Evolutionary conservation across 2,329 filamentous ascomycete species (phyloP).

Genomic region (Colletotrichum acutatum): DNA sequence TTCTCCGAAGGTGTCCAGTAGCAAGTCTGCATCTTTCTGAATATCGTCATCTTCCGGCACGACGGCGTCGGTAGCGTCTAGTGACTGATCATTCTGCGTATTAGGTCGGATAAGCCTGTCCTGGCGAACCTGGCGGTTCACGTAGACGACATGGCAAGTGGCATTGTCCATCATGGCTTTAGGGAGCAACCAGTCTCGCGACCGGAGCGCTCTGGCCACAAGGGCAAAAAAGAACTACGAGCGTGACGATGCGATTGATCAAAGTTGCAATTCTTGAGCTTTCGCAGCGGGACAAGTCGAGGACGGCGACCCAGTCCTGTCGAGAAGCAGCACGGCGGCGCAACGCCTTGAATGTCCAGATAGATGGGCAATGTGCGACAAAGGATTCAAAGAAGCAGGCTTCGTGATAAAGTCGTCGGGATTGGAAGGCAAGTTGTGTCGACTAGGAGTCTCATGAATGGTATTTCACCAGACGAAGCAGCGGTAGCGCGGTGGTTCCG

Average conservation of each 20-base stretch:
- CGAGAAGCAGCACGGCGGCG: conserved; percentile 10
- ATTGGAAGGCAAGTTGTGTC: conserved; percentile 13
- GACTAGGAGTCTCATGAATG: conserved; percentile 20
- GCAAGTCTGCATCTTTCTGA: conserved; percentile 57
- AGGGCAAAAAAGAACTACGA: conserved; percentile 37
- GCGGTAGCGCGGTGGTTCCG: conserved; percentile 11
- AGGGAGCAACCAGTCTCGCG: conserved; percentile 69
- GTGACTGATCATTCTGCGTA: conserved; percentile 37
- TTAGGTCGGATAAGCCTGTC: conserved; percentile 54
- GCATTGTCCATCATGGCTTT: conserved; percentile 67
- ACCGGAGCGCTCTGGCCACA: conserved; percentile 68
- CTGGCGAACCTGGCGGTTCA: conserved; percentile 63
- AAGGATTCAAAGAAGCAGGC: neutral
- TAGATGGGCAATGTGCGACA: conserved; percentile 8
- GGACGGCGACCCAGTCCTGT: conserved; percentile 30
- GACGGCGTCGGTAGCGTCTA: conserved; percentile 40
- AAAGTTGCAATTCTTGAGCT: neutral
- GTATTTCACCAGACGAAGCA: conserved; percentile 5
- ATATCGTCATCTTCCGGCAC: conserved; percentile 54
- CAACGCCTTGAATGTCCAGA: neutral
- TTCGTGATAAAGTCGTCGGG: conserved; percentile 1
- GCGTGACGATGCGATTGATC: conserved; percentile 14
- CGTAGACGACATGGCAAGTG: conserved; percentile 69
- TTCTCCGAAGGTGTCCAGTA: conserved; percentile 66
- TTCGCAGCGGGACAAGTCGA: conserved; percentile 25